Conservation (phyloP, 805 yeast genomes). For the Phaffomyces thermotolerans region DNA sequence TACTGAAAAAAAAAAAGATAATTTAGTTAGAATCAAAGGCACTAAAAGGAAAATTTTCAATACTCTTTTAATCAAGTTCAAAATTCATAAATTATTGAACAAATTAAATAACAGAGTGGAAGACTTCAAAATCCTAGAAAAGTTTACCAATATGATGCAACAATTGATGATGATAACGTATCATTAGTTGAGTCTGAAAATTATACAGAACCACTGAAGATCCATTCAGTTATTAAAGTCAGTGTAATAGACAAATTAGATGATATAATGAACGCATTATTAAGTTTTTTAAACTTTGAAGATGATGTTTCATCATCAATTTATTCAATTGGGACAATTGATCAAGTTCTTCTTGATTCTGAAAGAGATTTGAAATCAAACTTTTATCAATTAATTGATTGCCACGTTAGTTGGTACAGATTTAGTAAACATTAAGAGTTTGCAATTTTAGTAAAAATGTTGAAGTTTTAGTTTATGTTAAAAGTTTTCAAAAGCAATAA, state of each 20-base stretch:
- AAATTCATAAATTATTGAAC: too few relatives aligned
- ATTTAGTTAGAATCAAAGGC: too few relatives aligned
- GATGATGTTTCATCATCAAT: neutral
- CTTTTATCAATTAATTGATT: neutral
- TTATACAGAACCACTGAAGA: too few relatives aligned
- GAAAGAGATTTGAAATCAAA: neutral
- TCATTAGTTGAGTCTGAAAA: neutral
- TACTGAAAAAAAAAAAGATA: too few relatives aligned
- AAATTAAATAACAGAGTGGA: too few relatives aligned
- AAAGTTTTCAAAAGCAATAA: neutral
- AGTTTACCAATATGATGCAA: neutral
- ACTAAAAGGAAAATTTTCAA: too few relatives aligned
- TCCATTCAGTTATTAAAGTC: neutral
- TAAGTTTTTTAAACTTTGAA: neutral
- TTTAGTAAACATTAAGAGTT: too few relatives aligned
- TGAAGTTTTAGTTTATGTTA: too few relatives aligned
- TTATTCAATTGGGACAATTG: neutral
- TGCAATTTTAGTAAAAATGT: too few relatives aligned
- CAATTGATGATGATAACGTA: neutral
- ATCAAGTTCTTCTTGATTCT: neutral
- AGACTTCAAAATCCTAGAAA: too few relatives aligned
- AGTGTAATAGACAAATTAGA: neutral
- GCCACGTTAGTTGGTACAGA: neutral
- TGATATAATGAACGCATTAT: neutral
- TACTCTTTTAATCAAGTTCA: too few relatives aligned